Percentiles rank a stretch among this genome's conserved stretches.
Conservation (phyloP, 108 stramenopile species). For the Pseudonitzschia pungens region DNA sequence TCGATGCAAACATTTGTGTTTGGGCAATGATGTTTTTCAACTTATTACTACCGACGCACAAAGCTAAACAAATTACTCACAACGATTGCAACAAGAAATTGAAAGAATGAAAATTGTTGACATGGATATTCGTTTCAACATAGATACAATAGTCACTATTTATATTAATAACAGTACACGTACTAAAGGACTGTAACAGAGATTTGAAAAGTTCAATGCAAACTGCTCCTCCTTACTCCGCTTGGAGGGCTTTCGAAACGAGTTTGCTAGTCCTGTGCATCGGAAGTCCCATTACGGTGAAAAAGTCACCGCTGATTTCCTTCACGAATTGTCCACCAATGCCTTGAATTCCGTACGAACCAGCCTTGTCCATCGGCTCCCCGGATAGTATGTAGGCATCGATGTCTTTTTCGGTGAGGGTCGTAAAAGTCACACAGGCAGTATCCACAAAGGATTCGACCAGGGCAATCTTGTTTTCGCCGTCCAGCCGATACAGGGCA, state of each 20-base stretch:
- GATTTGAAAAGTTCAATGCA: too few species aligned
- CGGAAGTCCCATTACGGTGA: constrained; percentile 92
- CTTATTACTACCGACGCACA: too few species aligned
- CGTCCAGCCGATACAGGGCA: constrained; percentile 56
- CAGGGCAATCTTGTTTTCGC: constrained; percentile 7
- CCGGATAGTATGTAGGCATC: constrained; percentile 77
- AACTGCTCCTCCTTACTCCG: too few species aligned
- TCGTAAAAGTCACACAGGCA: constrained; percentile 78
- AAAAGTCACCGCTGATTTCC: constrained; percentile 41
- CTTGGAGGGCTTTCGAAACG: constrained; percentile 43
- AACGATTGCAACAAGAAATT: too few species aligned
- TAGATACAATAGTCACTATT: too few species aligned
- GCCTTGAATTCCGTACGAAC: constrained; percentile 94
- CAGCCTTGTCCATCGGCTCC: constrained; percentile 97
- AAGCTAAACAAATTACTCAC: too few species aligned
- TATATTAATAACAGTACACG: too few species aligned
- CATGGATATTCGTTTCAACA: too few species aligned
- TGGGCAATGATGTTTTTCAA: too few species aligned
- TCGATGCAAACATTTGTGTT: too few species aligned
- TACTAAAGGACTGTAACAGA: too few species aligned
- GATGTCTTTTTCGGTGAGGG: constrained; percentile 68
- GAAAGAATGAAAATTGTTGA: too few species aligned
- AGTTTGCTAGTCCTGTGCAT: constrained; percentile 88
- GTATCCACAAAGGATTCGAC: constrained; percentile 77
- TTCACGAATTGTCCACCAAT: constrained; percentile 33